These are phyloP conservation scores for Pyrenula aspistea DNA, from an alignment of 495 filamentous ascomycete species.

Conservation along the genomic window DNA sequence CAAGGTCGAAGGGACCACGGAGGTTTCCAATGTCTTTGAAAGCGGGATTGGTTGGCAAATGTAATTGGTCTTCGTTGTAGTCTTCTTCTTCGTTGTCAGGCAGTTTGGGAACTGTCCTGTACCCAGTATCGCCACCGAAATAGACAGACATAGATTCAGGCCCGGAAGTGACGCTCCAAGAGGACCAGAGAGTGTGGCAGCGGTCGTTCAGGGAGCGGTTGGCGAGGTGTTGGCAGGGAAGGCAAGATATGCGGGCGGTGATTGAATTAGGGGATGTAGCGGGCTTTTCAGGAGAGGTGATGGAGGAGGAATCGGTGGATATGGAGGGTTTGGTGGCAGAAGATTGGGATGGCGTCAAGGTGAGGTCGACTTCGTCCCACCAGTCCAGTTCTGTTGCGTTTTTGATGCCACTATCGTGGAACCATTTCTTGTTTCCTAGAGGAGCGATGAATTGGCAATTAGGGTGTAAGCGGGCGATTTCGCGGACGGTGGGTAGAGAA, in stretches of 20 bases:
- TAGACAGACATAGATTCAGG: slow-evolving; percentile 48
- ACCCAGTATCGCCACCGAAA: slow-evolving; percentile 75
- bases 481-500: slow-evolving; percentile 58
- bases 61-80: slow-evolving; percentile 51
- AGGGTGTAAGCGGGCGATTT: slow-evolving; percentile 60
- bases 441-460: slow-evolving; percentile 82
- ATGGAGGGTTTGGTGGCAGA: slow-evolving; percentile 3
- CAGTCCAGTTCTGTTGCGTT: slow-evolving; percentile 87
- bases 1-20: slow-evolving; percentile 83
- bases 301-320: slow-evolving; percentile 9
- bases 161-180: slow-evolving; percentile 71
- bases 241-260: slow-evolving; percentile 61
- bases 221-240: slow-evolving; percentile 79
- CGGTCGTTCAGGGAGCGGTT: slow-evolving; percentile 58
- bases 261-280: slow-evolving; percentile 33
- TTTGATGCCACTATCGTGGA: slow-evolving; percentile 48
- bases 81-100: slow-evolving; percentile 54
- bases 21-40: slow-evolving; percentile 77
- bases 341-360: slow-evolving; percentile 20
- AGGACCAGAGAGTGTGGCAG: slow-evolving; percentile 70
- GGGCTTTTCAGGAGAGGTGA: slow-evolving; percentile 8
- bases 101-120: slow-evolving; percentile 64
- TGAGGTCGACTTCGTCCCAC: slow-evolving; percentile 79
- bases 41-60: slow-evolving; percentile 69
- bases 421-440: slow-evolving; percentile 83